Conservation (phyloP, 441 rosid species). For the Populus hybrid region DNA sequence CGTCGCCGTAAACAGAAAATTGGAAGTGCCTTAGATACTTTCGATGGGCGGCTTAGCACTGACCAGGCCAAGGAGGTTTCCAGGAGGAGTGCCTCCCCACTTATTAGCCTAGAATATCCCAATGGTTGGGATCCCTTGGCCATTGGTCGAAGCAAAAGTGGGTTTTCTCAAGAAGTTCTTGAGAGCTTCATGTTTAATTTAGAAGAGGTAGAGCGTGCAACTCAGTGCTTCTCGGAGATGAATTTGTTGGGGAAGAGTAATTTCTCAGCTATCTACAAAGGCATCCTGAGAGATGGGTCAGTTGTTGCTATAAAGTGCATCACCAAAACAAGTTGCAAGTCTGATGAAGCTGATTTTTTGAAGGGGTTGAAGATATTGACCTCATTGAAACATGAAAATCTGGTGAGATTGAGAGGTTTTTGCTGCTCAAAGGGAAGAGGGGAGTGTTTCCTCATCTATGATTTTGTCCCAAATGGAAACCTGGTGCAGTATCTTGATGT, state of each 20-base stretch:
- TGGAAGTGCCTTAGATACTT: conserved; percentile 52
- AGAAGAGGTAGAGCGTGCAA: conserved; percentile 90
- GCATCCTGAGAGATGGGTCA: conserved; percentile 76
- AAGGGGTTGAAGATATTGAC: conserved; percentile 75
- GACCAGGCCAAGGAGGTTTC: conserved; percentile 64
- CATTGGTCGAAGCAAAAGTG: conserved; percentile 46
- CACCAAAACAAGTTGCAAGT: conserved; percentile 77
- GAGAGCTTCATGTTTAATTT: conserved; percentile 84
- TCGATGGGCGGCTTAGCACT: conserved; percentile 62
- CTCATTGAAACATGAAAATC: conserved; percentile 71
- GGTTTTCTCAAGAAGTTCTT: conserved; percentile 59
- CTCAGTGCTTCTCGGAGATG: conserved; percentile 76
- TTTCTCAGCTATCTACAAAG: conserved; percentile 70
- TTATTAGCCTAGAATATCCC: conserved; percentile 82
- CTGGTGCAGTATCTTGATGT: conserved; percentile 70
- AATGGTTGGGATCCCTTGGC: conserved; percentile 92
- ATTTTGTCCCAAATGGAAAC: conserved; percentile 75
- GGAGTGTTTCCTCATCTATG: conserved; percentile 83
- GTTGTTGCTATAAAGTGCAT: conserved; percentile 66
- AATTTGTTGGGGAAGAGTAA: conserved; percentile 71
- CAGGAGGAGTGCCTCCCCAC: conserved; percentile 69
- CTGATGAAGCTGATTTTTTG: conserved; percentile 78
- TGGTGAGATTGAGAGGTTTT: conserved; percentile 79
- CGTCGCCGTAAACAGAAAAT: conserved; percentile 78
- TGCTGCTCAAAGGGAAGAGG: conserved; percentile 96